Evolutionary conservation across 2,329 filamentous ascomycete genomes (phyloP).

Genomic region (Didymella glomerata): DNA sequence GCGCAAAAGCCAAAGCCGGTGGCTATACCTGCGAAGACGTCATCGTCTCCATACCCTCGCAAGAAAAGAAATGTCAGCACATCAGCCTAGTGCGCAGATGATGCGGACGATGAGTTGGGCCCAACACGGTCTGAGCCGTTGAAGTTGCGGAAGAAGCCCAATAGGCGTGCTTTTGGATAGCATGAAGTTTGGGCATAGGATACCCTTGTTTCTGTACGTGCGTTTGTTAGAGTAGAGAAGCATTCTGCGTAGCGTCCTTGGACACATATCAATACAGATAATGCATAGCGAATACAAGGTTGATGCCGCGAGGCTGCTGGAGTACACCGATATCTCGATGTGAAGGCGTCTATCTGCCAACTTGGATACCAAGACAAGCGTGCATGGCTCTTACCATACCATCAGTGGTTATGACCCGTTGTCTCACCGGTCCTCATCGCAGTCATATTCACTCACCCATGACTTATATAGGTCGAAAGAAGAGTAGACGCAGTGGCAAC

Average conservation of each 20-base stretch:
- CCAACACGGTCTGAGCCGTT: not conserved
- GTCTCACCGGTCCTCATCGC: not conserved
- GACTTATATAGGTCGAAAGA: not conserved
- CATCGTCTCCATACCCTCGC: not conserved
- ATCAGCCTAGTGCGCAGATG: slow-evolving; percentile 13
- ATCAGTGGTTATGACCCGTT: not conserved
- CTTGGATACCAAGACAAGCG: not conserved
- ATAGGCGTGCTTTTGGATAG: slow-evolving; percentile 14
- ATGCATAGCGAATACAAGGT: not conserved
- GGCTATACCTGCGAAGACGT: not conserved
- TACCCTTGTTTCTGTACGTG: slow-evolving; percentile 3
- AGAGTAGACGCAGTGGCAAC: not conserved
- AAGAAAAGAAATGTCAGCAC: not conserved
- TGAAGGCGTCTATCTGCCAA: not conserved
- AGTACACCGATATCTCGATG: not conserved
- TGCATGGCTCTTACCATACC: not conserved
- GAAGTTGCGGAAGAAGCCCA: slow-evolving; percentile 11
- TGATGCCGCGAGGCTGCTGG: not conserved
- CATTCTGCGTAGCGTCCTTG: not conserved
- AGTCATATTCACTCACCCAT: not conserved
- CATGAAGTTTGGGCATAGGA: slow-evolving; percentile 5
- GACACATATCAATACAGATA: not conserved
- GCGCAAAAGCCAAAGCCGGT: not conserved
- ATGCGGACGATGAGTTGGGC: slow-evolving; percentile 4
- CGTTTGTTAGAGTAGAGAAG: not conserved